Conservation (phyloP, 768 basidiomycete genomes). For the Chalciporus pseudorubinellus region DNA sequence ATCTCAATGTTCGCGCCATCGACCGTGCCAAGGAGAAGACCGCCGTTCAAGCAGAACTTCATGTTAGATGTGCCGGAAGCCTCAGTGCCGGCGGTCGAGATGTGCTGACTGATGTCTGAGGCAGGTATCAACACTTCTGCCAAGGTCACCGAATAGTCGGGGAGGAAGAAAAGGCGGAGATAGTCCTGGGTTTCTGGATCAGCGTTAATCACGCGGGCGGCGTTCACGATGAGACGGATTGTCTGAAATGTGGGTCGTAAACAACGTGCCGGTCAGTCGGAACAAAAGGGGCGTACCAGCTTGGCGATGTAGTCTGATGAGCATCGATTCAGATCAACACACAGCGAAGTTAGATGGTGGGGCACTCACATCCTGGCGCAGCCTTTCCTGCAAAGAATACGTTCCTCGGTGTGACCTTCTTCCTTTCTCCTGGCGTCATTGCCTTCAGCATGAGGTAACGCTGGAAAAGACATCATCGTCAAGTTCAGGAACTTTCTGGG, state of each 20-base stretch:
- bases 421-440: constrained; percentile 74
- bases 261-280: neutral
- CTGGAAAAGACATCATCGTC: constrained; percentile 35
- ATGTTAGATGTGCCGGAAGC: constrained; percentile 81
- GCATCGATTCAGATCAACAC: constrained; percentile 6
- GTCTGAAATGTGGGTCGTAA: constrained; percentile 43
- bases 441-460: constrained; percentile 80
- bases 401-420: constrained; percentile 79
- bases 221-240: constrained; percentile 92
- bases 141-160: constrained; percentile 88
- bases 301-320: constrained; percentile 84
- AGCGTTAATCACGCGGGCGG: constrained; percentile 60
- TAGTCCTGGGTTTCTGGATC: constrained; percentile 88
- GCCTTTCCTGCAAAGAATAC: constrained; percentile 99
- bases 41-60: constrained; percentile 92
- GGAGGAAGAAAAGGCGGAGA: constrained; percentile 90
- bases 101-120: constrained; percentile 93
- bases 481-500: neutral
- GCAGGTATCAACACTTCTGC: constrained; percentile 89
- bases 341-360: neutral
- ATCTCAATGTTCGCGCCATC: constrained; percentile 98
- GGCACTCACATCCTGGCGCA: constrained; percentile 77
- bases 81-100: constrained; percentile 96
- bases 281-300: constrained; percentile 44
- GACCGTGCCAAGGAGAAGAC: constrained; percentile 83